Evolutionary conservation across 2,329 filamentous ascomycete species (phyloP).

Genomic region (Cladosporium sp.): DNA sequence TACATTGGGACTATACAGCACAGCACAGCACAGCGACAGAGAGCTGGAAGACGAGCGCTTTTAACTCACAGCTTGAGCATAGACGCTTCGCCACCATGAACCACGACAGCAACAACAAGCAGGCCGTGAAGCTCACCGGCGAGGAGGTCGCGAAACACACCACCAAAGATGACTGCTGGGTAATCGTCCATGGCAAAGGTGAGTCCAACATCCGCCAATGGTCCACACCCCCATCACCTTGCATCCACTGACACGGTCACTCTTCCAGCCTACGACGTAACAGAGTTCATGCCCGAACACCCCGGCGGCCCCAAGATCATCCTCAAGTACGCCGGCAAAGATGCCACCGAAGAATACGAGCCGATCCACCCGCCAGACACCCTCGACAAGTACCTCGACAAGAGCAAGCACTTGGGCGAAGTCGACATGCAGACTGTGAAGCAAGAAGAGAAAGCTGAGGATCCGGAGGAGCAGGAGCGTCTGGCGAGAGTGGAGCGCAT

Average conservation of each 20-base stretch:
- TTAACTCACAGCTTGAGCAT: not conserved
- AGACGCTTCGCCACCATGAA: constrained; percentile 41
- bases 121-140: constrained; percentile 47
- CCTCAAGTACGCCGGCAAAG: constrained; percentile 92
- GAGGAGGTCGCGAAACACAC: constrained; percentile 72
- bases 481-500: constrained; percentile 67
- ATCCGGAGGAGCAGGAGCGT: constrained; percentile 71
- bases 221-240: not conserved
- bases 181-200: constrained; percentile 76
- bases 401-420: constrained; percentile 81
- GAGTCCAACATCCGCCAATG: not conserved
- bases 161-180: constrained; percentile 82
- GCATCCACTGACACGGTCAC: not conserved
- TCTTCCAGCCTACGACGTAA: constrained; percentile 60
- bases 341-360: constrained; percentile 88
- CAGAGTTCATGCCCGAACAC: constrained; percentile 76
- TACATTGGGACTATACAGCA: not conserved
- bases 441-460: constrained; percentile 63
- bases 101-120: constrained; percentile 43
- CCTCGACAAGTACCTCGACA: constrained; percentile 75
- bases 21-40: not conserved
- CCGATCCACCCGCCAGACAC: constrained; percentile 89
- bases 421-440: constrained; percentile 84
- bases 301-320: constrained; percentile 91
- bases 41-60: not conserved